Conservation (phyloP, 495 filamentous ascomycete species). For the Aspergillus heteromorphus region DNA sequence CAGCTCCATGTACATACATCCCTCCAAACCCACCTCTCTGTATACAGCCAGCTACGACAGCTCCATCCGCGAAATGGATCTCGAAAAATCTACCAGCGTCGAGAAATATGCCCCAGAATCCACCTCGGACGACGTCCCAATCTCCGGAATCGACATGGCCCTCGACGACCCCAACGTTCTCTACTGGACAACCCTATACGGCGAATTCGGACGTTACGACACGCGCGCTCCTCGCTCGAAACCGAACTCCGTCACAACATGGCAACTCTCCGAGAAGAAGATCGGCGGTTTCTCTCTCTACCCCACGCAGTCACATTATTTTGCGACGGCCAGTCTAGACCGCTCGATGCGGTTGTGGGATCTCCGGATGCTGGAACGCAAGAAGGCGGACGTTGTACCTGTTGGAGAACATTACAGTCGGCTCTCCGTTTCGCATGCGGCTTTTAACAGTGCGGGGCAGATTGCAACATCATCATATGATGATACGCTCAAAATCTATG, state of each 20-base stretch:
- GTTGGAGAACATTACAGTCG: slow-evolving; percentile 76
- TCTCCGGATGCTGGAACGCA: slow-evolving; percentile 62
- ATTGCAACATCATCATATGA: slow-evolving; percentile 92
- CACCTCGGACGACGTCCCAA: slow-evolving; percentile 62
- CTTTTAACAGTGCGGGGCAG: slow-evolving; percentile 75
- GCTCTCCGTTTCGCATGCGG: slow-evolving; percentile 84
- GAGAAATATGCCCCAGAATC: slow-evolving; percentile 74
- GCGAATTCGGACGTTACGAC: slow-evolving; percentile 73
- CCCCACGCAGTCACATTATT: slow-evolving; percentile 68
- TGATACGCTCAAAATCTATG: slow-evolving; percentile 88
- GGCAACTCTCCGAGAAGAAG: slow-evolving; percentile 84
- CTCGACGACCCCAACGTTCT: slow-evolving; percentile 63
- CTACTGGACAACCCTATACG: slow-evolving; percentile 83
- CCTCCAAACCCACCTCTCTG: slow-evolving; percentile 59
- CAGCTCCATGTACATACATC: slow-evolving; percentile 70
- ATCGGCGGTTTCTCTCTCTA: slow-evolving; percentile 89
- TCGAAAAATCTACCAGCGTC: slow-evolving; percentile 68
- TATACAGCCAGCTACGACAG: slow-evolving; percentile 93
- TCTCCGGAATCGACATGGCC: slow-evolving; percentile 78
- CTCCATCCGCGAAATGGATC: slow-evolving; percentile 80
- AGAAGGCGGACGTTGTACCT: slow-evolving; percentile 27
- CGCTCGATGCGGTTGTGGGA: slow-evolving; percentile 91
- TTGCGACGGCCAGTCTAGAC: slow-evolving; percentile 90
- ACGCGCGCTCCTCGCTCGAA: slow-evolving; percentile 51
- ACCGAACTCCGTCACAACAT: slow-evolving; percentile 50